Percentiles rank a stretch among this genome's conserved stretches.
Evolutionary conservation across 169 alveolate genomes (phyloP).

Genomic region (Theileria equi): DNA sequence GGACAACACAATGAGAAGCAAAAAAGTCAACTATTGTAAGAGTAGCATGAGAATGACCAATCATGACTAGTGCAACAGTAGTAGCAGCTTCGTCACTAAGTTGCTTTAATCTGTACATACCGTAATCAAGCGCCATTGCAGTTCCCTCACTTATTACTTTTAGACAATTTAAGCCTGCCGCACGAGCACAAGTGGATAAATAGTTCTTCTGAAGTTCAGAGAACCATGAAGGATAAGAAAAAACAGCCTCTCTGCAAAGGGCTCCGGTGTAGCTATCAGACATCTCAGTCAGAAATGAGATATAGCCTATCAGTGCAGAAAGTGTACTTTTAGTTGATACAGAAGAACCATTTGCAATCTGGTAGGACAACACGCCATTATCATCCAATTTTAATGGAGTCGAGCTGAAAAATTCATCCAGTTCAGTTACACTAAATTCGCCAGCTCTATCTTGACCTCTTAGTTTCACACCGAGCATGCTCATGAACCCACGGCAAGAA

Average conservation of each 20-base stretch:
- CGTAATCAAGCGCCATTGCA: slow-evolving; percentile 96
- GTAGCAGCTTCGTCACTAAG: slow-evolving; percentile 87
- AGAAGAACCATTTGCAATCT: slow-evolving; percentile 8
- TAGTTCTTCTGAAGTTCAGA: slow-evolving; percentile 89
- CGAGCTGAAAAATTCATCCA: slow-evolving; percentile 72
- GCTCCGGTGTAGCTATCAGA: slow-evolving; percentile 78
- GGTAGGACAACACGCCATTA: slow-evolving; percentile 4
- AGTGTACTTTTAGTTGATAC: not conserved
- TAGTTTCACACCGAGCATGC: slow-evolving; percentile 79
- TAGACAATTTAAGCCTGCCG: slow-evolving; percentile 90
- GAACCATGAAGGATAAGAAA: slow-evolving; percentile 88
- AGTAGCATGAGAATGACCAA: slow-evolving; percentile 92
- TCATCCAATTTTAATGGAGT: slow-evolving; percentile 19
- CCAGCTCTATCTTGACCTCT: slow-evolving; percentile 37
- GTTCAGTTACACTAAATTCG: slow-evolving; percentile 54
- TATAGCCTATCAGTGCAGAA: slow-evolving; percentile 80
- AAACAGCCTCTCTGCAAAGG: slow-evolving; percentile 78
- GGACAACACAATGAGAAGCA: slow-evolving; percentile 84
- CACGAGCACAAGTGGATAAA: slow-evolving; percentile 88
- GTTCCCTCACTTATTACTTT: slow-evolving; percentile 93
- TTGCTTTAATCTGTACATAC: slow-evolving; percentile 91
- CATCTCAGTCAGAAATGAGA: slow-evolving; percentile 74
- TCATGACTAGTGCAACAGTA: slow-evolving; percentile 91
- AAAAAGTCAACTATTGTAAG: slow-evolving; percentile 86
- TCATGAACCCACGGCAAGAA: slow-evolving; percentile 86